A percentile compares a stretch with the other conserved stretches of the same genome.
Conservation (phyloP, 306 rosid genomes). For the Sicyos baderoa region DNA sequence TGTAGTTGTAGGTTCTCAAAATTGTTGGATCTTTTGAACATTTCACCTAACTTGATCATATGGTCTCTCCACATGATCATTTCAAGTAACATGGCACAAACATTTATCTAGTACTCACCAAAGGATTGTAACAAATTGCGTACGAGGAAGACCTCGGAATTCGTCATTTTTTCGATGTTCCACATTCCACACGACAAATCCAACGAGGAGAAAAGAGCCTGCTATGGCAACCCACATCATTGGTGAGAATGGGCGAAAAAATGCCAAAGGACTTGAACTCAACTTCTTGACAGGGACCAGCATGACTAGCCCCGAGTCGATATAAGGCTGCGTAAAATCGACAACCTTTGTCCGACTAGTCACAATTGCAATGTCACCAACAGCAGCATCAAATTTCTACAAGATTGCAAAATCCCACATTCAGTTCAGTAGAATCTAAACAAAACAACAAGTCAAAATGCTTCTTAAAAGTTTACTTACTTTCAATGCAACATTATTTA, state of each 20-base stretch:
- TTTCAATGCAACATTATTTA: constrained; percentile 23
- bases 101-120: constrained; percentile 25
- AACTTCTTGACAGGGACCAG: constrained; percentile 29
- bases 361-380: constrained; percentile 45
- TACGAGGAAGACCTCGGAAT: constrained; percentile 39
- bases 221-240: constrained; percentile 36
- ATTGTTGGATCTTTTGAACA: not conserved
- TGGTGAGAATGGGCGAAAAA: constrained; percentile 37
- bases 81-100: not conserved
- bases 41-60: not conserved
- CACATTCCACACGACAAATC: constrained; percentile 41
- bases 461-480: constrained; percentile 26
- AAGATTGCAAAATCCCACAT: constrained; percentile 3
- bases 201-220: constrained; percentile 31
- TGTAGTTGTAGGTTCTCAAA: too few relatives aligned
- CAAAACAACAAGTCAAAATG: not conserved
- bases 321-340: constrained; percentile 45
- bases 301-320: constrained; percentile 47
- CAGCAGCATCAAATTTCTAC: constrained; percentile 45
- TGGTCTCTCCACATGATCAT: not conserved
- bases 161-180: constrained; percentile 42
- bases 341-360: constrained; percentile 36
- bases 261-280: constrained; percentile 37
- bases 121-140: constrained; percentile 33
- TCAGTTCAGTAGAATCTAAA: constrained; percentile 8